Conservation (phyloP, 306 rosid genomes). For the Arachis stenosperma region DNA sequence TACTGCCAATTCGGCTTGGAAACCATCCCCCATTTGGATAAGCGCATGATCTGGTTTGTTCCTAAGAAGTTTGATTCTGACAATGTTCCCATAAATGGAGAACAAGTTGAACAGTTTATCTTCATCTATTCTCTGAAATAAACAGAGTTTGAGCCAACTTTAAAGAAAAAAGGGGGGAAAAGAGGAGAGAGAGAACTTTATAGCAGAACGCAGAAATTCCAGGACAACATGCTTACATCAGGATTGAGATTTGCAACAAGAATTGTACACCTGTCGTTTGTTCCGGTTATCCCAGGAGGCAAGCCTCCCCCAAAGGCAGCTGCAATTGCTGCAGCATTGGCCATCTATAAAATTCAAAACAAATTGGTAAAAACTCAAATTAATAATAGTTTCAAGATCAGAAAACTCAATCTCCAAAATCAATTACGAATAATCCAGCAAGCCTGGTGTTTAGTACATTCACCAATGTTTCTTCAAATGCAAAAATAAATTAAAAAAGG, state of each 20-base stretch:
- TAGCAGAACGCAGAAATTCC: slow-evolving; percentile 7
- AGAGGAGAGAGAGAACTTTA: neutral
- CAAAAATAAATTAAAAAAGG: neutral
- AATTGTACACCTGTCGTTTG: slow-evolving; percentile 95
- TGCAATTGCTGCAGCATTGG: slow-evolving; percentile 87
- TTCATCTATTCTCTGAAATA: slow-evolving; percentile 88
- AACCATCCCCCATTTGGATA: slow-evolving; percentile 98
- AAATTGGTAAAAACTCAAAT: slow-evolving; percentile 7
- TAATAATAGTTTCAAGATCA: neutral
- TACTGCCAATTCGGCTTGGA: slow-evolving; percentile 96
- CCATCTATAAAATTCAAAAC: slow-evolving; percentile 60
- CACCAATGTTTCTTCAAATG: neutral
- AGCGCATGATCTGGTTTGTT: slow-evolving; percentile 99
- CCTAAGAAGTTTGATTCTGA: slow-evolving; percentile 89
- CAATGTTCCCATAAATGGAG: slow-evolving; percentile 96
- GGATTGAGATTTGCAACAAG: slow-evolving; percentile 90
- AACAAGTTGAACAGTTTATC: slow-evolving; percentile 96
- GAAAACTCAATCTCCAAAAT: slow-evolving; percentile 6
- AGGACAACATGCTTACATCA: slow-evolving; percentile 64
- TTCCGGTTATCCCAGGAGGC: slow-evolving; percentile 97
- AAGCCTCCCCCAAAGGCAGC: slow-evolving; percentile 95
- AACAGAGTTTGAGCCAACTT: slow-evolving; percentile 35
- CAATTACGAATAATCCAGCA: slow-evolving; percentile 1
- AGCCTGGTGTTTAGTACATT: slow-evolving; percentile 3
- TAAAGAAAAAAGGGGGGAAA: neutral